Evolutionary conservation across 2,329 filamentous ascomycete species (phyloP).

Genomic region (Colletotrichum sublineola): DNA sequence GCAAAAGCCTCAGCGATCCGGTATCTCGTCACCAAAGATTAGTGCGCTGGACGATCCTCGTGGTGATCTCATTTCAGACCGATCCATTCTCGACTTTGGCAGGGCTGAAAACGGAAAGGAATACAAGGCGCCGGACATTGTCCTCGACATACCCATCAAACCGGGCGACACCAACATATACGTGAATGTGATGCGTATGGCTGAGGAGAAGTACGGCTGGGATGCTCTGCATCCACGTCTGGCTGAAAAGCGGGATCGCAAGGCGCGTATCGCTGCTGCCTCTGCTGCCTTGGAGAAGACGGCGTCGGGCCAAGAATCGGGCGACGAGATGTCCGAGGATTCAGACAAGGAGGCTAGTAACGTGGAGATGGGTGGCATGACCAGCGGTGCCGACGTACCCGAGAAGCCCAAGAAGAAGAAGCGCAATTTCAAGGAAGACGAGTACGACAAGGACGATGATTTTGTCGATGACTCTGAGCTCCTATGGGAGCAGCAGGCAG

Average conservation of each 20-base stretch:
- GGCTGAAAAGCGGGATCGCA: constrained; percentile 88
- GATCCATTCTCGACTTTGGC: constrained; percentile 73
- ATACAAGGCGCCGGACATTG: constrained; percentile 78
- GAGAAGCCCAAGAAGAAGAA: constrained; percentile 80
- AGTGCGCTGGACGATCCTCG: constrained; percentile 62
- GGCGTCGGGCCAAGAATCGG: constrained; percentile 75
- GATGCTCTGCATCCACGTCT: constrained; percentile 92
- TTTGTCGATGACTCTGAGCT: constrained; percentile 95
- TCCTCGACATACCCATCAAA: constrained; percentile 84
- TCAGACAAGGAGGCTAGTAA: constrained; percentile 85
- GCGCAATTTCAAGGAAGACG: constrained; percentile 83
- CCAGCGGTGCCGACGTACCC: constrained; percentile 71
- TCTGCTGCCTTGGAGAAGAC: constrained; percentile 86
- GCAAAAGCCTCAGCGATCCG: constrained; percentile 57
- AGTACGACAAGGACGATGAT: constrained; percentile 86
- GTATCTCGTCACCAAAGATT: constrained; percentile 64
- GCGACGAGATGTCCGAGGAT: constrained; percentile 88
- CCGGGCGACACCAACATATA: constrained; percentile 86
- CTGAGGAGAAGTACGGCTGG: constrained; percentile 94
- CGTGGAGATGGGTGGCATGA: constrained; percentile 82
- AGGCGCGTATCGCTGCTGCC: constrained; percentile 88
- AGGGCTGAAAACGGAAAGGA: constrained; percentile 72
- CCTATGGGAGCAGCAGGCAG: constrained; percentile 94
- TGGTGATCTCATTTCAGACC: constrained; percentile 46
- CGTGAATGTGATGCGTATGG: constrained; percentile 94